Evolutionary conservation across 2,329 filamentous ascomycete genomes (phyloP), one percentile per base, ranked within the genome.

Genomic region (Talaromyces sp.): DNA sequence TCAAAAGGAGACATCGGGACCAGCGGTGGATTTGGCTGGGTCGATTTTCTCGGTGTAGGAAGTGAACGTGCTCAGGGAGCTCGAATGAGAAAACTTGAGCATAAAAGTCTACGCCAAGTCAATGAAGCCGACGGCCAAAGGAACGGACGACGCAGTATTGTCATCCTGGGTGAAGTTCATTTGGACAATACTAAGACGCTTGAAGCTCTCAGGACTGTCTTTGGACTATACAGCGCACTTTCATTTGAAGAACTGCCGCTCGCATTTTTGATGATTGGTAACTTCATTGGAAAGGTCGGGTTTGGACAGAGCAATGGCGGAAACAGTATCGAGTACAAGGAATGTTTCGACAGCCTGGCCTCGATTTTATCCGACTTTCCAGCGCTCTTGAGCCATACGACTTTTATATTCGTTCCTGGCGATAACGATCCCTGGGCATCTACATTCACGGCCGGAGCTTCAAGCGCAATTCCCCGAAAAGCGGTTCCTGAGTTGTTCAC

Each of bases 371-470:
- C 91, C 8, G 93, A 98, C 70, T 98, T 92, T 73, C 92, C 92
- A 3, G 83, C 85, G 0, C 84, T 99, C 14, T 84, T 98, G 50
- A 89, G 90, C 64, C 85, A 86, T 31, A 89, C 91, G 5, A 94
- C 91, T 0, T 97, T 98, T 75, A 83, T 97, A 37, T 97, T 99
- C 73, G 90, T 98, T 0, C 95, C 95, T 0, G 95, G 95, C 35
- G 94, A 98, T 78, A 96, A 97, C 75, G 95, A 99, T 75, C 93
- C 92, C n/a, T 99, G 95, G 95, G 87, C 90, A 5, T 96, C 92
- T 0, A 86, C 93, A 2, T 97, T 96, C 75, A 80, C 81, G 37
- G 74, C 77, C 45, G 81, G 81, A 27, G 79, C 79, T 57, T 75
- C 79, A 6, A 82, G 77, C 72, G 80, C 73, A 71, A 79, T 81